Conservation (phyloP, 345 rosid species). For the Melaleuca alternifolia region DNA sequence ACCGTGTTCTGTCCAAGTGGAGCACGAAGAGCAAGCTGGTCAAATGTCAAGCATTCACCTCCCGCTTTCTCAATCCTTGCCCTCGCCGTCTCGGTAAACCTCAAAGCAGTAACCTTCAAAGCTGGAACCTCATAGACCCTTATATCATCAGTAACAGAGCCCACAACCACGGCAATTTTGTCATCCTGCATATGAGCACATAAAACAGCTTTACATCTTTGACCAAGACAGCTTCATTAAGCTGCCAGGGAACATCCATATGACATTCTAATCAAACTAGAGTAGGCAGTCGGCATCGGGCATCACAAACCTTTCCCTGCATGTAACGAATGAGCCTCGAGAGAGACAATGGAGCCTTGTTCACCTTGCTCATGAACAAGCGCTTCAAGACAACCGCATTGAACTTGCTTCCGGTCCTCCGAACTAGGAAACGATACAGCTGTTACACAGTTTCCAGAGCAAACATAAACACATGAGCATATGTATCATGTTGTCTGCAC, state of each 20-base stretch:
- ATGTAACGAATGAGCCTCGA: slow-evolving; percentile 40
- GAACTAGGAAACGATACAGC: slow-evolving; percentile 62
- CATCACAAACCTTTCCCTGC: slow-evolving; percentile 42
- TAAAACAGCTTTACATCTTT: not conserved
- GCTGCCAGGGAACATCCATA: not conserved
- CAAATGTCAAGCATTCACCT: slow-evolving; percentile 89
- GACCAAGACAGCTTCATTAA: not conserved
- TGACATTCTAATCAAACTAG: not conserved
- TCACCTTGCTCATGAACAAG: slow-evolving; percentile 64
- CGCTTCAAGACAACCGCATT: slow-evolving; percentile 68
- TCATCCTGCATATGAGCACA: slow-evolving; percentile 27
- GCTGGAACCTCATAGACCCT: slow-evolving; percentile 77
- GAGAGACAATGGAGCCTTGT: slow-evolving; percentile 59
- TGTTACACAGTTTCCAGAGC: not conserved
- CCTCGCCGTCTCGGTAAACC: slow-evolving; percentile 83
- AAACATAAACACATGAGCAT: not conserved
- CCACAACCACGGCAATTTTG: slow-evolving; percentile 75
- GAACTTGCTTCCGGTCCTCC: slow-evolving; percentile 68
- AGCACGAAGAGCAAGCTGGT: slow-evolving; percentile 85
- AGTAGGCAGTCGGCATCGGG: not conserved
- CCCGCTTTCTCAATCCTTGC: slow-evolving; percentile 97
- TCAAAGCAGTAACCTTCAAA: slow-evolving; percentile 68
- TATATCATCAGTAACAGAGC: slow-evolving; percentile 75
- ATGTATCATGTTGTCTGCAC: not conserved
- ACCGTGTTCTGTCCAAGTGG: slow-evolving; percentile 96